A percentile compares a stretch with the other conserved stretches of the same genome.
phyloP scores from a whole-genome alignment of 495 filamentous ascomycete species.

The Penicillium pulvis region DNA sequence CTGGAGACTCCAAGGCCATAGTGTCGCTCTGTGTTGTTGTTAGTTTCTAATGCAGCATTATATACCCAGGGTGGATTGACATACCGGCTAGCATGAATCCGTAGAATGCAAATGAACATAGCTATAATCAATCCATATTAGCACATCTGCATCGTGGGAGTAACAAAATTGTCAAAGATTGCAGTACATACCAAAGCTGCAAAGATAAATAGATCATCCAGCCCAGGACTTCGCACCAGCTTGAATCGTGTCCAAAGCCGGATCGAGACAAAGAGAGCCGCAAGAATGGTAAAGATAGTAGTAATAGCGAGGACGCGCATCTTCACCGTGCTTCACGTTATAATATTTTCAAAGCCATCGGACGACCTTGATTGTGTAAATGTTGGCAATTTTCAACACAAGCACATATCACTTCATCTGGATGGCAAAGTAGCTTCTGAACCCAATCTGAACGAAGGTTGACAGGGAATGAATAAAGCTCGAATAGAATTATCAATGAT shows the following conservation, averaged over 20 bases:
- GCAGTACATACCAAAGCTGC: constrained; percentile 31
- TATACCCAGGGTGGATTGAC: background rate
- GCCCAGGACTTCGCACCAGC: constrained; percentile 35
- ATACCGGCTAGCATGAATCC: constrained; percentile 34
- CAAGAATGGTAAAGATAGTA: constrained; percentile 28
- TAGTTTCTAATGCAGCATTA: constrained; percentile 1
- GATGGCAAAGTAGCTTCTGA: too few species aligned
- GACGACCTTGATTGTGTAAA: background rate
- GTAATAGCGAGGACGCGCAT: constrained; percentile 24
- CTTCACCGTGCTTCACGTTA: background rate
- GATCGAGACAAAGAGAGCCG: constrained; percentile 31
- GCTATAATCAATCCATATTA: constrained; percentile 12
- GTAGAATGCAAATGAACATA: constrained; percentile 25
- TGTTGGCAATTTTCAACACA: background rate
- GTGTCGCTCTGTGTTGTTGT: constrained; percentile 17
- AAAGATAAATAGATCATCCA: constrained; percentile 39
- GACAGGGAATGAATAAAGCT: too few species aligned
- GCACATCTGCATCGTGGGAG: background rate
- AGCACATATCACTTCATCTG: background rate
- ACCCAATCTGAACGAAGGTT: too few species aligned
- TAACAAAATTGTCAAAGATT: too few species aligned
- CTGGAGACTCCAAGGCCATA: constrained; percentile 19
- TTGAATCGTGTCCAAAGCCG: constrained; percentile 36
- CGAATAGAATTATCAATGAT: too few species aligned
- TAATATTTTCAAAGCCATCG: background rate